phyloP scores from a whole-genome alignment of 495 filamentous ascomycete genomes.

The Neurospora intermedia region DNA sequence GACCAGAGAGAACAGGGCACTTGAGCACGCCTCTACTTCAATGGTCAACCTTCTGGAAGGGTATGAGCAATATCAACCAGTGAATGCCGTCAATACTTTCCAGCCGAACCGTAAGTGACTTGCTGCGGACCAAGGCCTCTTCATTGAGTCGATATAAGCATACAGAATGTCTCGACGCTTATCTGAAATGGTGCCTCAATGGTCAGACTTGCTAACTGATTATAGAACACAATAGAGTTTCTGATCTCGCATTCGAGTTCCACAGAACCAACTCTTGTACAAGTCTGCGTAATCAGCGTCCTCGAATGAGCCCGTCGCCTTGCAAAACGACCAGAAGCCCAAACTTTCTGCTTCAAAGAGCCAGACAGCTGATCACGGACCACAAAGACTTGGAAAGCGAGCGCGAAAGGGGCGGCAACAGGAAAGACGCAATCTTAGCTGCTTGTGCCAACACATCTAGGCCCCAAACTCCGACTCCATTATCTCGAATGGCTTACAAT shows the following conservation, averaged over 20 bases:
- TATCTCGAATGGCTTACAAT: not conserved
- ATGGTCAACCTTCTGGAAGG: not conserved
- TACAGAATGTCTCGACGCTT: not conserved
- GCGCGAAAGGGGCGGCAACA: not conserved
- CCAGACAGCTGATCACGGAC: not conserved
- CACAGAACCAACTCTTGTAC: not conserved
- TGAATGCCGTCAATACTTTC: not conserved
- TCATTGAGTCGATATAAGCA: not conserved
- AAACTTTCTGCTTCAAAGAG: not conserved
- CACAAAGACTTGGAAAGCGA: not conserved
- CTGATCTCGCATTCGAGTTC: not conserved
- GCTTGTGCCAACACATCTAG: not conserved
- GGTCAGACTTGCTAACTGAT: not conserved
- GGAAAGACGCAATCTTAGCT: not conserved
- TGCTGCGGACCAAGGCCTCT: not conserved
- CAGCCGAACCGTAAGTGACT: not conserved
- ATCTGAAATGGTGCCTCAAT: not conserved
- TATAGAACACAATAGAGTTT: not conserved
- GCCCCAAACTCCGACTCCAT: not conserved
- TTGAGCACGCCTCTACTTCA: not conserved
- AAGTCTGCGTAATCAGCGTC: not conserved
- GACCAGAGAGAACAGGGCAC: slow-evolving; percentile 9
- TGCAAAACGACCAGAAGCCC: not conserved
- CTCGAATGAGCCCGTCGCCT: not conserved
- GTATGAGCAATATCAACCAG: not conserved